phyloP scores from a whole-genome alignment of 1,139 yeast genomes.

The Debaryomycetaceae sp. region DNA sequence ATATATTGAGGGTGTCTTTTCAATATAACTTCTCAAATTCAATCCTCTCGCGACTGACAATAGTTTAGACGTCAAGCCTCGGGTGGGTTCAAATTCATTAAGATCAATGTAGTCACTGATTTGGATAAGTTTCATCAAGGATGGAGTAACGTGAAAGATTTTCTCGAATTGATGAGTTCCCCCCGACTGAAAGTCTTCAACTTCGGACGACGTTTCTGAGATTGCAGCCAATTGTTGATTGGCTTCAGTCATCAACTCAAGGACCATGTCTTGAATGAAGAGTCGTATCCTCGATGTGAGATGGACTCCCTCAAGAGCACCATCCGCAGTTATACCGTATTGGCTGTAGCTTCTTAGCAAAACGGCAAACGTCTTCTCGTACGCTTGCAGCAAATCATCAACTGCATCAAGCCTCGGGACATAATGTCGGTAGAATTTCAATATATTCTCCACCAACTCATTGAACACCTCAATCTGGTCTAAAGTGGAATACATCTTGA shows the following conservation, averaged over 20 bases:
- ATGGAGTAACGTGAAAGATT: slow-evolving; percentile 14
- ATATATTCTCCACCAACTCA: slow-evolving; percentile 19
- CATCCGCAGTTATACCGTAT: slow-evolving; percentile 10
- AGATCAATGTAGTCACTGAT: slow-evolving; percentile 25
- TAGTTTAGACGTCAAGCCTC: slow-evolving; percentile 9
- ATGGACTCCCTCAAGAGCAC: slow-evolving; percentile 11
- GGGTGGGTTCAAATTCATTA: slow-evolving; percentile 16
- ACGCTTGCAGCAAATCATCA: slow-evolving; percentile 11
- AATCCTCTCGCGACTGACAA: slow-evolving; percentile 11
- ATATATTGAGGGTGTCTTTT: slow-evolving; percentile 21
- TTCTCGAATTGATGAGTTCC: slow-evolving; percentile 4
- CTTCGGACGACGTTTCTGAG: neutral
- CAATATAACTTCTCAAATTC: slow-evolving; percentile 16
- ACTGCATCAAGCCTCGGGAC: slow-evolving; percentile 11
- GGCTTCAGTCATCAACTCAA: slow-evolving; percentile 20
- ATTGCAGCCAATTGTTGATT: slow-evolving; percentile 11
- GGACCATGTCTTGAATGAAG: slow-evolving; percentile 21
- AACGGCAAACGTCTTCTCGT: slow-evolving; percentile 13
- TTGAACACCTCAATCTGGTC: slow-evolving; percentile 24
- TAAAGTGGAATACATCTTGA: slow-evolving; percentile 16
- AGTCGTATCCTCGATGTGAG: slow-evolving; percentile 18
- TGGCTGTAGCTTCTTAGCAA: slow-evolving; percentile 8
- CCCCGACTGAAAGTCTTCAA: slow-evolving; percentile 3
- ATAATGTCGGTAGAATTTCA: slow-evolving; percentile 22
- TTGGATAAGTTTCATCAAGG: slow-evolving; percentile 22